Conservation (phyloP, 2,329 filamentous ascomycete genomes). For the Rachicladosporium sp. region DNA sequence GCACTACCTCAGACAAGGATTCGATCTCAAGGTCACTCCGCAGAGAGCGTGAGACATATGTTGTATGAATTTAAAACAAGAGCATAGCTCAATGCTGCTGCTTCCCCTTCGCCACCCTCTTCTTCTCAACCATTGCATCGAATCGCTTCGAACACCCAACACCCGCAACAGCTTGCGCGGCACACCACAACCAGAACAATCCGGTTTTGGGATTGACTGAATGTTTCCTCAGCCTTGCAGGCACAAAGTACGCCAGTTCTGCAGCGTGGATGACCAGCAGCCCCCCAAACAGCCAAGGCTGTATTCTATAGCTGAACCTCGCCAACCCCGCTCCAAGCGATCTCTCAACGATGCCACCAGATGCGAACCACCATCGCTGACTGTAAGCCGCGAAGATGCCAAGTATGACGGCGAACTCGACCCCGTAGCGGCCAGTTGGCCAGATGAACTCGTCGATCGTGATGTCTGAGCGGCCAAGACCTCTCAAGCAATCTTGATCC, state of each 20-base stretch:
- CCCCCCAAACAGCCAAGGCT: conserved; percentile 44
- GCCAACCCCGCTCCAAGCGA: conserved; percentile 44
- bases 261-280: conserved; percentile 52
- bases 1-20: too few relatives aligned
- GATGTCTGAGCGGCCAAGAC: conserved; percentile 45
- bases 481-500: conserved; percentile 47
- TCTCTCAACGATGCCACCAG: conserved; percentile 31
- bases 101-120: conserved; percentile 26
- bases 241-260: conserved; percentile 45
- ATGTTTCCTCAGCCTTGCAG: conserved; percentile 36
- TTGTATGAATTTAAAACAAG: too few relatives aligned
- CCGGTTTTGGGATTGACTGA: conserved; percentile 36
- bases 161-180: conserved; percentile 42
- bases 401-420: conserved; percentile 43
- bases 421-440: conserved; percentile 38
- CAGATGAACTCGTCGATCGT: conserved; percentile 41
- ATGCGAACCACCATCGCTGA: conserved; percentile 39
- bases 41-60: too few relatives aligned
- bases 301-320: conserved; percentile 44
- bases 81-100: conserved; percentile 24
- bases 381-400: conserved; percentile 43
- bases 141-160: conserved; percentile 36
- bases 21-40: too few relatives aligned
- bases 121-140: conserved; percentile 31
- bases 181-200: conserved; percentile 44